These are phyloP conservation scores for Cryptococcus sp. DNA, from an alignment of 1,284 basidiomycete species.

Conservation along the genomic window DNA sequence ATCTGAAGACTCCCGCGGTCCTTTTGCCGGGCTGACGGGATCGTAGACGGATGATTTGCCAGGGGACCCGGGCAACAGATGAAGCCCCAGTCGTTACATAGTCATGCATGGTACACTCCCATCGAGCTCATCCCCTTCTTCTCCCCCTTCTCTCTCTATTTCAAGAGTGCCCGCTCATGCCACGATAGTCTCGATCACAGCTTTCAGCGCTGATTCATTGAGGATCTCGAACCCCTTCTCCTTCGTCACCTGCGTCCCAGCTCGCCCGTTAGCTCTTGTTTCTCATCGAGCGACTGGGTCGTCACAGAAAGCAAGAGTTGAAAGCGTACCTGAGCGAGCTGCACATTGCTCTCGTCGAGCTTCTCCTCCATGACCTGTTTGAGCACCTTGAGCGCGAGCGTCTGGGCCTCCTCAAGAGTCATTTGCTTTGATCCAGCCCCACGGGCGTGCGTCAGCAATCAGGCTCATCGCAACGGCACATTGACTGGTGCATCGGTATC, in stretches of 20 bases:
- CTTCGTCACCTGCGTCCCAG: conserved; percentile 61
- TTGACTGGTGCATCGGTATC: neutral
- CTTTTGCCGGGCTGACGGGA: too few relatives aligned
- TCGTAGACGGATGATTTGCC: neutral
- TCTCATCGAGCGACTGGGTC: neutral
- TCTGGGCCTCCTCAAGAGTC: conserved; percentile 82
- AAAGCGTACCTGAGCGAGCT: conserved; percentile 77
- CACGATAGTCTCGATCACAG: conserved; percentile 62
- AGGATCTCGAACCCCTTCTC: conserved; percentile 79
- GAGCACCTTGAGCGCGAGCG: conserved; percentile 79
- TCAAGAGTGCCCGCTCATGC: conserved; percentile 16
- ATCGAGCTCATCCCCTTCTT: neutral
- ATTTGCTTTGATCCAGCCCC: conserved; percentile 64
- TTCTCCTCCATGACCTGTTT: conserved; percentile 99
- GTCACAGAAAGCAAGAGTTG: too few relatives aligned
- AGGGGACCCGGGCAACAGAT: neutral
- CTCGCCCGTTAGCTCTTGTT: neutral
- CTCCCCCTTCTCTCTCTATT: neutral
- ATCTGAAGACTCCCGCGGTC: too few relatives aligned
- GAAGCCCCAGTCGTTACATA: conserved; percentile 1
- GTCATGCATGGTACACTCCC: conserved; percentile 22
- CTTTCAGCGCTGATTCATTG: conserved; percentile 69
- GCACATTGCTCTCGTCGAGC: conserved; percentile 95
- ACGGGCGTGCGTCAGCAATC: neutral
- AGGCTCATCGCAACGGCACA: neutral